These are phyloP conservation scores for Diplodia scrobiculata DNA, from an alignment of 2,329 filamentous ascomycete species.

Conservation along the genomic window DNA sequence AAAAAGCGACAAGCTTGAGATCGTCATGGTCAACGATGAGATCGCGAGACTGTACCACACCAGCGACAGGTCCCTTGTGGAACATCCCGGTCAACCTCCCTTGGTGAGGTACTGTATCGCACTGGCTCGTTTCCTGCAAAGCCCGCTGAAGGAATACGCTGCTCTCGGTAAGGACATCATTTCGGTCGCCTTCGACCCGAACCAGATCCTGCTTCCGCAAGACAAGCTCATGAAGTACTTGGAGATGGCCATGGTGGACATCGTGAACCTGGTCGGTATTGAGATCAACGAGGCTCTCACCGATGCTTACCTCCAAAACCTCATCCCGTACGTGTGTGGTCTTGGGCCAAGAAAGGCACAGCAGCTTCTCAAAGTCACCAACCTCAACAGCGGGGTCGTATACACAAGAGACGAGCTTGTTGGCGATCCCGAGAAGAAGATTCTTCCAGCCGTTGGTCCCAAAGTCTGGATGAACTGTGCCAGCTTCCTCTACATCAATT, in stretches of 20 bases:
- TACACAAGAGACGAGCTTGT: slow-evolving; percentile 79
- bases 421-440: slow-evolving; percentile 74
- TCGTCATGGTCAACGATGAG: slow-evolving; percentile 92
- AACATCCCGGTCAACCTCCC: slow-evolving; percentile 78
- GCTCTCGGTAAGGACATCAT: slow-evolving; percentile 84
- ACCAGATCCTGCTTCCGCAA: slow-evolving; percentile 82
- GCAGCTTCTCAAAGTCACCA: slow-evolving; percentile 83
- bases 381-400: slow-evolving; percentile 61
- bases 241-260: slow-evolving; percentile 97
- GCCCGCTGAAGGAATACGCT: slow-evolving; percentile 94
- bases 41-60: slow-evolving; percentile 95
- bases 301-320: slow-evolving; percentile 78
- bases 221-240: slow-evolving; percentile 85
- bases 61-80: slow-evolving; percentile 73
- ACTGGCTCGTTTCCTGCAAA: slow-evolving; percentile 88
- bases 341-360: slow-evolving; percentile 90
- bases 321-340: slow-evolving; percentile 88
- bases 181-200: slow-evolving; percentile 84
- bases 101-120: slow-evolving; percentile 87
- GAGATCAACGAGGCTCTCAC: slow-evolving; percentile 89
- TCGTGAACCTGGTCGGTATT: slow-evolving; percentile 95
- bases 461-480: slow-evolving; percentile 96
- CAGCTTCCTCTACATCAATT: slow-evolving; percentile 89
- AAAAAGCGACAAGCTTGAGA: slow-evolving; percentile 76
- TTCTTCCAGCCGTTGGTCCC: slow-evolving; percentile 77